Conservation (phyloP, 768 basidiomycete genomes). For the Pleurotus eryngii region DNA sequence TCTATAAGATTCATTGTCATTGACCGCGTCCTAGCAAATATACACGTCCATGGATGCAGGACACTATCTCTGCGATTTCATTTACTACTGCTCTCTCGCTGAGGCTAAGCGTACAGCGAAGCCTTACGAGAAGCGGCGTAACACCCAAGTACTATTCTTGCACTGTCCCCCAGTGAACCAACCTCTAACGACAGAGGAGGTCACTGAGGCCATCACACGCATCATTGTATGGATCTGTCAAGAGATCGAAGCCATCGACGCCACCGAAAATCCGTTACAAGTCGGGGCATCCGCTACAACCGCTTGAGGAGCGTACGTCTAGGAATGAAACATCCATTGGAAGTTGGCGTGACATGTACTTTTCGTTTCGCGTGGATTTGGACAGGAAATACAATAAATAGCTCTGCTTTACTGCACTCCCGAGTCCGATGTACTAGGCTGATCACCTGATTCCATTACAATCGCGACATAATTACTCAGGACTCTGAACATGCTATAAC, state of each 20-base stretch:
- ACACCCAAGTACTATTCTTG: slow-evolving; percentile 59
- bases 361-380: neutral
- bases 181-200: slow-evolving; percentile 62
- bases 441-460: neutral
- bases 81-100: slow-evolving; percentile 73
- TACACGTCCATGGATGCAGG: slow-evolving; percentile 75
- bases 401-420: no score
- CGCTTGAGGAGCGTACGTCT: neutral
- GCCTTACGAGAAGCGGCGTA: slow-evolving; percentile 37
- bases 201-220: slow-evolving; percentile 60
- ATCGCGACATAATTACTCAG: neutral
- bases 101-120: slow-evolving; percentile 55
- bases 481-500: no score
- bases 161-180: slow-evolving; percentile 70
- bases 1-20: slow-evolving; percentile 2
- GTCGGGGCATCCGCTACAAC: neutral
- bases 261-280: neutral
- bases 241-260: slow-evolving; percentile 34
- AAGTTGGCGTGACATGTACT: neutral
- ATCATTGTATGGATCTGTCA: slow-evolving; percentile 60
- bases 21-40: slow-evolving; percentile 44
- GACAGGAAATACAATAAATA: no score
- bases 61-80: slow-evolving; percentile 74
- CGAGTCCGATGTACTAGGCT: neutral
- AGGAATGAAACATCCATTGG: neutral